Evolutionary conservation across 1,284 basidiomycete species (phyloP), one percentile per base, ranked within the genome.

Genomic region (Marasmius fiardii): DNA sequence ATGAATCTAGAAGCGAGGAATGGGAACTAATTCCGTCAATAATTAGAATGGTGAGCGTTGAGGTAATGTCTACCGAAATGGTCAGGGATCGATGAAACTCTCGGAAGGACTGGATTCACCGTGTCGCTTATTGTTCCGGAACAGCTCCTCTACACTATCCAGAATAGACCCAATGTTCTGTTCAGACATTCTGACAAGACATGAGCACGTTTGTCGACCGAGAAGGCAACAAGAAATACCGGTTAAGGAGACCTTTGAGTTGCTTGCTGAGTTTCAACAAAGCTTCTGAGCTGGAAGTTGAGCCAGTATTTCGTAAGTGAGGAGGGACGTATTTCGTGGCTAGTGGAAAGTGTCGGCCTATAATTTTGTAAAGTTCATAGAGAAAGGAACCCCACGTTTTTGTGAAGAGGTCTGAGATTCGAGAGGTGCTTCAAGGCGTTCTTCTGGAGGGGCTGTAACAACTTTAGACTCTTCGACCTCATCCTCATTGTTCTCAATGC

Each of bases 221-320:
- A 12, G 26, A 12, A 49, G 6, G 45, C n/a, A 20, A 18, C 18
- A n/a, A 16, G 52, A 18, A 58, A 39, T 57, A 92, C 87, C 92
- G 82, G 70, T 98, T 98, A 50, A 98, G 78, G 8, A 93, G 73
- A 68, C 95, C 95, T 70, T 97, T 95, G 12, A 93, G 73, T 63
- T 91, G 91, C 52, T 89, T 82, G 6, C 78, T 84, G 21, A 98
- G 77, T 69, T 92, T 93, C 8, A 77, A 58, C 43, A 80, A 71
- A 35, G 74, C 77, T 61, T 88, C 85, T 0, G 74, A 80, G 54
- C 65, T 73, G 41, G 69, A 62, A 28, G 61, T 58, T 33, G 60
- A 49, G 49, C 72, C 64, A 48, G 64, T 64, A 57, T 80, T 75
- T 55, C 89, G 77, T 12, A 88, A 70, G 64, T 86, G 78, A 34